Percentiles rank a stretch among this genome's conserved stretches.
Evolutionary conservation across 768 basidiomycete genomes (phyloP).

Genomic region (Lactarius pseudohatsudake): DNA sequence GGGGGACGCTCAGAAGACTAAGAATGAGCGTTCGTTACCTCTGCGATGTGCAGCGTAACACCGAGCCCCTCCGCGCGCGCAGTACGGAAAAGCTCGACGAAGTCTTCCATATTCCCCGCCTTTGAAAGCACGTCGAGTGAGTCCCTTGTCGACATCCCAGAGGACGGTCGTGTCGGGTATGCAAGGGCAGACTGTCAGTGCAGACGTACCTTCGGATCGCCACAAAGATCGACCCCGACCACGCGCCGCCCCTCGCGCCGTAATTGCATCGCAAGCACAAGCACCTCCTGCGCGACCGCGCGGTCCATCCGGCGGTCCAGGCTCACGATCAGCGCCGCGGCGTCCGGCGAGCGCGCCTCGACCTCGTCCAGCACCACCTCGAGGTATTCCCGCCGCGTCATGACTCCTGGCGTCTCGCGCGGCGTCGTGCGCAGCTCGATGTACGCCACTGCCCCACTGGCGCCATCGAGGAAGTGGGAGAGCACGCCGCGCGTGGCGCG

Average conservation of each 20-base stretch:
- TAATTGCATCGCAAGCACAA: constrained; percentile 56
- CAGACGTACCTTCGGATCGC: constrained; percentile 53
- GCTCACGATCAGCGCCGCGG: constrained; percentile 65
- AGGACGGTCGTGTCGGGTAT: too few relatives aligned
- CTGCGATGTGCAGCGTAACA: constrained; percentile 82
- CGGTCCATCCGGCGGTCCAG: constrained; percentile 70
- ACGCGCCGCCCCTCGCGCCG: constrained; percentile 57
- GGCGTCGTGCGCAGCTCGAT: constrained; percentile 87
- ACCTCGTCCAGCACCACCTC: constrained; percentile 64
- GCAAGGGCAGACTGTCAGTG: neutral
- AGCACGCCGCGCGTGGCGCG: constrained; percentile 67
- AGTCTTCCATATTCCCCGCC: constrained; percentile 56
- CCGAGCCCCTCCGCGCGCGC: constrained; percentile 63
- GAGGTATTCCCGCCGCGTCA: constrained; percentile 63
- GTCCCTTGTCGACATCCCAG: too few relatives aligned
- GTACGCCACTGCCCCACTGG: constrained; percentile 56
- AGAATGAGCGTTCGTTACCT: constrained; percentile 43
- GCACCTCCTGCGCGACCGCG: constrained; percentile 51
- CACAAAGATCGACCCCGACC: constrained; percentile 81
- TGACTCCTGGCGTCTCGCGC: constrained; percentile 47
- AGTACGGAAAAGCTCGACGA: constrained; percentile 50
- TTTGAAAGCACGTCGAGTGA: constrained; percentile 19
- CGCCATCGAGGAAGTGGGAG: constrained; percentile 51
- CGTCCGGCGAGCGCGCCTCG: constrained; percentile 50
- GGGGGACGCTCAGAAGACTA: neutral